Base-by-base conservation (phyloP, 1,284 basidiomycete genomes). In the Leccinum laetum region DNA sequence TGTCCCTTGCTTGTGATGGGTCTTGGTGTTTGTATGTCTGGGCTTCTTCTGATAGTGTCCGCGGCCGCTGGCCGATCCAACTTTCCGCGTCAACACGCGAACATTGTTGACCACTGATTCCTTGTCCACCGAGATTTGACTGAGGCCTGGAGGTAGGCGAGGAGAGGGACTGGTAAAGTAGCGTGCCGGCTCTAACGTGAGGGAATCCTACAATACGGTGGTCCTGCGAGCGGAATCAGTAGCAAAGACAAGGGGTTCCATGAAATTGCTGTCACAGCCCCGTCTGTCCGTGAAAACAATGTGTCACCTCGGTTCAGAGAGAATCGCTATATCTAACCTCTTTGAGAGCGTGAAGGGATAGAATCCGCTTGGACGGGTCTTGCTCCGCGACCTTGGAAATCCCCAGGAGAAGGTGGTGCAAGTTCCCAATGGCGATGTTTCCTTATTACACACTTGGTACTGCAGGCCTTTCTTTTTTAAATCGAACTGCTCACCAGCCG, bases 261-360 rank as follows among this genome's bases (percentile, higher is more conserved):
- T 8, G 8, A 29, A 29, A 29, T 29, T 29, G 29, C 29, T 29
- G 29, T 29, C 29, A 29, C 29, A 29, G 29, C 29, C 29, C 29
- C 29, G 8, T 29, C 29, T 29, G 29, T 29, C 29, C 29, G 29
- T 29, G 29, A 29, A 29, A 29, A 29, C 29, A 29, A 29, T 29
- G 29, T 29, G 29, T 29, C 29, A 29, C 29, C 29, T 29, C 29
- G 29, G 29, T 29, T 29, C 29, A 29, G 29, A 29, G 29, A 29
- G 29, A 37, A 60, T 8, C 4, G 11, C 4, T 32, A 11, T 29
- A 18, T 65, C 77, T 61, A 37, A 91, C 92, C 83, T 99, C 98
- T 79, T 98, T 98, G 46, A 99, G 81, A 11, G 96, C 94, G 72
- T 98, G 94, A 58, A 99, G 83, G 16, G 95, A 90, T 18, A 98